A percentile compares a stretch with the other conserved stretches of the same genome.
These are phyloP conservation scores for Aspergillus vadensis DNA, from an alignment of 2,329 filamentous ascomycete species.

Conservation along the genomic window DNA sequence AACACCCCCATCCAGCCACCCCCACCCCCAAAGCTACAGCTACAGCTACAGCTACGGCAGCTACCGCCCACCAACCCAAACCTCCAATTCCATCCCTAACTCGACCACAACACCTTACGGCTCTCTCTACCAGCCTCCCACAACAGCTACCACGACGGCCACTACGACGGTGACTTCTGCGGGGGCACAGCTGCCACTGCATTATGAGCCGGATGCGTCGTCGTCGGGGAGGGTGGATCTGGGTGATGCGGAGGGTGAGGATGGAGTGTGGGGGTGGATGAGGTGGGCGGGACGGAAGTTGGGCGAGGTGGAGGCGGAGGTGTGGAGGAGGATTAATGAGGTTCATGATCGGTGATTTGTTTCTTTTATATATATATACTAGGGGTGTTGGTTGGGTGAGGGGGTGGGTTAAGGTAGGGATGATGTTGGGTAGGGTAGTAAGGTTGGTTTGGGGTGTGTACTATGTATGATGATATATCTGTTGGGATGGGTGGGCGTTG, in stretches of 20 bases:
- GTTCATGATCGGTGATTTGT: slow-evolving; percentile 27
- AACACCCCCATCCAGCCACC: slow-evolving; percentile 19
- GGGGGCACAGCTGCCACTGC: slow-evolving; percentile 18
- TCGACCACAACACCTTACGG: slow-evolving; percentile 30
- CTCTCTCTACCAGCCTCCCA: slow-evolving; percentile 28
- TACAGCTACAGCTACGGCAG: slow-evolving; percentile 10
- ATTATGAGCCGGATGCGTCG: slow-evolving; percentile 17
- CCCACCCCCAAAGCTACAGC: slow-evolving; percentile 24
- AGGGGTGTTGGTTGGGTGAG: not conserved
- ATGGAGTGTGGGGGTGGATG: slow-evolving; percentile 47
- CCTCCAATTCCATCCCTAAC: slow-evolving; percentile 18
- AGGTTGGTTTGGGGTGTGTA: not conserved
- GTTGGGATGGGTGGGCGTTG: not conserved
- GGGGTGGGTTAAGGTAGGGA: not conserved
- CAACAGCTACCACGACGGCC: not conserved
- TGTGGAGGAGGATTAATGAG: slow-evolving; percentile 51
- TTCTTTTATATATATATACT: not conserved
- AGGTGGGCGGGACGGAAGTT: slow-evolving; percentile 43
- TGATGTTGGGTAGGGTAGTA: too few species aligned
- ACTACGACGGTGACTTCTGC: not conserved
- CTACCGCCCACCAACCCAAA: not conserved
- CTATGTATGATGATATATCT: not conserved
- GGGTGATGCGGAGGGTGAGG: slow-evolving; percentile 30
- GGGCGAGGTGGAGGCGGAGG: slow-evolving; percentile 49
- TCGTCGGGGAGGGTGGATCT: slow-evolving; percentile 19